phyloP scores from a whole-genome alignment of 805 yeast genomes.

The Teunomyces gatunensis region DNA sequence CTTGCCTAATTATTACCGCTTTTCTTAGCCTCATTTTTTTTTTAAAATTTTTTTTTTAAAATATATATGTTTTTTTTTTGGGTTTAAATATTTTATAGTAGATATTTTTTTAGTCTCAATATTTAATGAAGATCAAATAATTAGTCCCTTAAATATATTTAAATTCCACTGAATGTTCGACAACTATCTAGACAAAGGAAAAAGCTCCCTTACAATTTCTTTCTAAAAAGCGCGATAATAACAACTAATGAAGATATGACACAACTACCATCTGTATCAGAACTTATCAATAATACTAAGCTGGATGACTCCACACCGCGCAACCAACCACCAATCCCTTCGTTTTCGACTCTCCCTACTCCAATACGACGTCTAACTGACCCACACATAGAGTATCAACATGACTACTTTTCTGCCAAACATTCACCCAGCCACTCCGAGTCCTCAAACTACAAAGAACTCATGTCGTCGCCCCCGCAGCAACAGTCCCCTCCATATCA shows the following conservation, averaged over 20 bases:
- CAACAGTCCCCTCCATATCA: constrained; percentile 2
- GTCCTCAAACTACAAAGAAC: constrained; percentile 7
- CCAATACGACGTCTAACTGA: constrained; percentile 16
- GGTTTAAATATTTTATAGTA: background rate
- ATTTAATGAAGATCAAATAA: constrained; percentile 1
- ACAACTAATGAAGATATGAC: constrained; percentile 8
- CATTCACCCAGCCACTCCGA: constrained; percentile 6
- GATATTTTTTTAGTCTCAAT: constrained; percentile 1
- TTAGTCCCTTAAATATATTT: constrained; percentile 2
- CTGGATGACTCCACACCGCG: constrained; percentile 4
- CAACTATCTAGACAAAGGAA: background rate
- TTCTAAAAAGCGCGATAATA: background rate
- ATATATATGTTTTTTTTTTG: background rate
- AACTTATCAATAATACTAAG: constrained; percentile 19
- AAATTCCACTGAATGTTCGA: background rate
- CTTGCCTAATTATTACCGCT: constrained; percentile 4
- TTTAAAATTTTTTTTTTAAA: background rate
- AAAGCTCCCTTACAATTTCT: background rate
- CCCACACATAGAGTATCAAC: constrained; percentile 8
- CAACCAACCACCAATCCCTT: constrained; percentile 1
- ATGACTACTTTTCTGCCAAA: constrained; percentile 1
- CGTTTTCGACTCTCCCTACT: constrained; percentile 8
- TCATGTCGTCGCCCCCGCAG: constrained; percentile 4
- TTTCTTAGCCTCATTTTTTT: background rate
- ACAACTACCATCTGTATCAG: constrained; percentile 27